A percentile compares a stretch with the other conserved stretches of the same genome.
These are phyloP conservation scores for Austroboletus niveus DNA, from an alignment of 1,284 basidiomycete species.

Conservation along the genomic window DNA sequence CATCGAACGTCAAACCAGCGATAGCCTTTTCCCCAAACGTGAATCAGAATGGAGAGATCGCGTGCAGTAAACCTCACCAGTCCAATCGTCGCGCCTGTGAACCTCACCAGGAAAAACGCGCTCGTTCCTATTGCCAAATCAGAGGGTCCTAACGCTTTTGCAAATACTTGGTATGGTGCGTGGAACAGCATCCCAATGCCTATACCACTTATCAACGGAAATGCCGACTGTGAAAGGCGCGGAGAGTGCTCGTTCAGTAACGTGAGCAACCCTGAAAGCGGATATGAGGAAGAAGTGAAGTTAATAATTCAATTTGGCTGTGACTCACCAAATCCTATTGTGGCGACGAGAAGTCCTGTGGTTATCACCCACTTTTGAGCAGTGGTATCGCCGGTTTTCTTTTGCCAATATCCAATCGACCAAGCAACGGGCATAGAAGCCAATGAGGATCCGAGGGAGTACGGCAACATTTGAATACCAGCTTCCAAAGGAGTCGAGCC, in stretches of 20 bases:
- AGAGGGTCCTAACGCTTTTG: slow-evolving; percentile 54
- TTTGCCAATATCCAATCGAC: slow-evolving; percentile 67
- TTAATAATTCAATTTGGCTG: slow-evolving; percentile 20
- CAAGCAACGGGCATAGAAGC: slow-evolving; percentile 79
- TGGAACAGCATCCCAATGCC: slow-evolving; percentile 81
- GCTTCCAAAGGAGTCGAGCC: slow-evolving; percentile 64
- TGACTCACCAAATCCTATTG: slow-evolving; percentile 70
- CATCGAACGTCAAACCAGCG: slow-evolving; percentile 72
- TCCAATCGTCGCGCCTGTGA: slow-evolving; percentile 78
- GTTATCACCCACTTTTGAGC: slow-evolving; percentile 65
- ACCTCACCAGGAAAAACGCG: slow-evolving; percentile 80
- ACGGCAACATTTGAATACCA: slow-evolving; percentile 71
- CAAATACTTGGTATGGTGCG: slow-evolving; percentile 76
- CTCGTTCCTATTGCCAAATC: slow-evolving; percentile 77
- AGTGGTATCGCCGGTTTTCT: slow-evolving; percentile 50
- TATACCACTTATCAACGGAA: slow-evolving; percentile 68
- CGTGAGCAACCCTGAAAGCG: slow-evolving; percentile 57
- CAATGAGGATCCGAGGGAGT: slow-evolving; percentile 76
- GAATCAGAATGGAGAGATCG: slow-evolving; percentile 8
- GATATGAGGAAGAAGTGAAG: slow-evolving; percentile 10
- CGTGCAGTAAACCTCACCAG: slow-evolving; percentile 47
- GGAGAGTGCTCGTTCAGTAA: slow-evolving; percentile 53
- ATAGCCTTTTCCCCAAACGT: slow-evolving; percentile 49
- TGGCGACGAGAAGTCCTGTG: slow-evolving; percentile 58
- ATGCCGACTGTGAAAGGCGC: slow-evolving; percentile 45